Evolutionary conservation across 108 stramenopile genomes (phyloP).

Genomic region (Phaeodactylum tricornutum): DNA sequence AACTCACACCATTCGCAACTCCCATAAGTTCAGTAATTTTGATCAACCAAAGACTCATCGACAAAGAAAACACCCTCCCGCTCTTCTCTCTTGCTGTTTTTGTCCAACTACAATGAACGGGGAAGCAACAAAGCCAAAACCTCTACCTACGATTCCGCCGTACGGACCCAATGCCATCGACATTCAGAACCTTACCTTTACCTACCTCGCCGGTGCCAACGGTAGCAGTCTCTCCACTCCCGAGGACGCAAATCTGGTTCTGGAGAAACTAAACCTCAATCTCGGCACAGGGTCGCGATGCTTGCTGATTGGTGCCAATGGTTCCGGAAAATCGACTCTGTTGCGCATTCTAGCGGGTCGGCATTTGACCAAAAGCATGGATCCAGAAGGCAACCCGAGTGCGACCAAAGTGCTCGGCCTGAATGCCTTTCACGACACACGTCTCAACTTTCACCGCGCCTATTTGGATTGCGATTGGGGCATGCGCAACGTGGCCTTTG

Average conservation of each 20-base stretch:
- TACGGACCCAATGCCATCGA: slow-evolving; percentile 63
- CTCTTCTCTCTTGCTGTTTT: too few relatives aligned
- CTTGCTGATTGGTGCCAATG: slow-evolving; percentile 86
- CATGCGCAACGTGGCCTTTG: slow-evolving; percentile 96
- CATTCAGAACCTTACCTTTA: slow-evolving; percentile 59
- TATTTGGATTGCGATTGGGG: slow-evolving; percentile 97
- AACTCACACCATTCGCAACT: too few relatives aligned
- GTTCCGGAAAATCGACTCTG: slow-evolving; percentile 79
- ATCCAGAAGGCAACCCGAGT: too few relatives aligned
- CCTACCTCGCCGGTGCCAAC: slow-evolving; percentile 23
- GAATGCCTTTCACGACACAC: slow-evolving; percentile 91
- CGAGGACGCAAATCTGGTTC: slow-evolving; percentile 18
- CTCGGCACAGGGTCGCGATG: slow-evolving; percentile 68
- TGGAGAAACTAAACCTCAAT: slow-evolving; percentile 48
- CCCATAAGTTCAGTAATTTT: too few relatives aligned
- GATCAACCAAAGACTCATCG: too few relatives aligned
- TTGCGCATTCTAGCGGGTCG: slow-evolving; percentile 86
- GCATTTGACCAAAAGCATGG: slow-evolving; percentile 68
- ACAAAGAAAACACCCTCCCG: too few relatives aligned
- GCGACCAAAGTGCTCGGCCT: slow-evolving; percentile 75
- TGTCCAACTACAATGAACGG: neutral
- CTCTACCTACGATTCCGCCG: slow-evolving; percentile 51
- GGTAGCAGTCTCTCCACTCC: slow-evolving; percentile 12
- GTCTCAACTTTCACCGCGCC: slow-evolving; percentile 84
- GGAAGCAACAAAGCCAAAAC: slow-evolving; percentile 30